These are phyloP conservation scores for Colletotrichum abscissum DNA, from an alignment of 2,329 filamentous ascomycete genomes.

Conservation along the genomic window DNA sequence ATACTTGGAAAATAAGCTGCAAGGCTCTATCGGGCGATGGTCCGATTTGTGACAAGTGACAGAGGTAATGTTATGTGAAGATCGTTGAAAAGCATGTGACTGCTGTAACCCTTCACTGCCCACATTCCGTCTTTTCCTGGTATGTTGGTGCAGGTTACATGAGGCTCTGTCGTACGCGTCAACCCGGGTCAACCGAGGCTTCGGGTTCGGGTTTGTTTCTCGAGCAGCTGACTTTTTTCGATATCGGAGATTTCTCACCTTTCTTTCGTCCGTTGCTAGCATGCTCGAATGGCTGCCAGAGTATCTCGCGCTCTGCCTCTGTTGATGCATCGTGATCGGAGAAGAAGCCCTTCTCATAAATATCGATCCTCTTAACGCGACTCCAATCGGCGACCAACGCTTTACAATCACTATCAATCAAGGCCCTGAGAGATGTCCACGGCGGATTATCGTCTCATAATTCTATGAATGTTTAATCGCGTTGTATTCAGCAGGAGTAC, in stretches of 20 bases:
- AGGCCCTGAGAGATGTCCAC: no score
- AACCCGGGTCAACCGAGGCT: not conserved
- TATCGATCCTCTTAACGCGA: no score
- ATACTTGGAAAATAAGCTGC: not conserved
- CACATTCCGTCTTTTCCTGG: not conserved
- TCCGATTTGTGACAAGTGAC: not conserved
- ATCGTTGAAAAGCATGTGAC: constrained; percentile 15
- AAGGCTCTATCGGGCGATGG: not conserved
- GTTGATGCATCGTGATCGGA: no score
- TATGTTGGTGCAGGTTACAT: not conserved
- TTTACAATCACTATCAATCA: no score
- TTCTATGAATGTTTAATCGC: no score
- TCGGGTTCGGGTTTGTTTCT: not conserved
- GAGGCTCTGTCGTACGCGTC: not conserved
- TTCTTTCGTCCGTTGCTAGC: not conserved
- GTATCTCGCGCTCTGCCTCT: no score
- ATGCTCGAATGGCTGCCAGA: not conserved
- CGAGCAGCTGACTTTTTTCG: not conserved
- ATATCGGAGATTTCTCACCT: not conserved
- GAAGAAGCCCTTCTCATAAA: no score
- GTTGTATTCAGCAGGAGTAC: no score
- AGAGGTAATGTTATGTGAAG: not conserved
- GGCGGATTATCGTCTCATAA: no score
- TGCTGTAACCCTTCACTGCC: not conserved
- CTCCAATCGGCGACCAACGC: no score